Conservation (phyloP, 352 stramenopile genomes). For the Globisporangium canariense region DNA sequence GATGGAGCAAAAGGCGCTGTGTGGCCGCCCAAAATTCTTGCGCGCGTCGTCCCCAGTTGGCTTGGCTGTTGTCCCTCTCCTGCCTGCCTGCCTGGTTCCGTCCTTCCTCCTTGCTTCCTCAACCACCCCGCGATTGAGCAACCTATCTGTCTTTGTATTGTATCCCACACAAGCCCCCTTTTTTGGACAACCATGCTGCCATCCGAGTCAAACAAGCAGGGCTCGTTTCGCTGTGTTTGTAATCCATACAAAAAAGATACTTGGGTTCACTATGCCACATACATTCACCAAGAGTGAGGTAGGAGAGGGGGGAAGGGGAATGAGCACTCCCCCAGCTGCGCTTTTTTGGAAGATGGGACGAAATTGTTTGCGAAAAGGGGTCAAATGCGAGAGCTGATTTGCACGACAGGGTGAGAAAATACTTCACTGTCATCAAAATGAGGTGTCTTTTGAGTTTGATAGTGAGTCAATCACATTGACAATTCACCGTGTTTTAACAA, state of each 20-base stretch:
- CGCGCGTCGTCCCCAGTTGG: neutral
- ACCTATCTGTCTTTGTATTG: neutral
- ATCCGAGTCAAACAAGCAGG: neutral
- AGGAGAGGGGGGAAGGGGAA: neutral
- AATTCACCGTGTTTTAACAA: neutral
- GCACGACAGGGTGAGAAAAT: neutral
- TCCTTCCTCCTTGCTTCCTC: neutral
- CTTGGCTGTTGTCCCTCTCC: neutral
- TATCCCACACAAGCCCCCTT: neutral
- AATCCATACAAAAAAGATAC: slow-evolving; percentile 11
- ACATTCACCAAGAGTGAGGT: slow-evolving; percentile 8
- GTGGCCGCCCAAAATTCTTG: slow-evolving; percentile 15
- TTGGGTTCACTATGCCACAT: slow-evolving; percentile 12
- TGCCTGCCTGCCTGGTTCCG: neutral
- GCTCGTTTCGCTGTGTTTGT: slow-evolving; percentile 11
- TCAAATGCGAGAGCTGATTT: neutral
- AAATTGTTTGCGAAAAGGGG: neutral
- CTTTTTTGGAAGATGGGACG: slow-evolving; percentile 5
- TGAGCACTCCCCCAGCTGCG: slow-evolving; percentile 11
- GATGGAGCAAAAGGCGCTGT: slow-evolving; percentile 21
- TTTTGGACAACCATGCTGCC: neutral
- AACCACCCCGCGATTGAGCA: neutral
- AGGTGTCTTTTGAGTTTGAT: neutral
- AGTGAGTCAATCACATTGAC: neutral
- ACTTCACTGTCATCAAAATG: neutral